Evolutionary conservation across 495 filamentous ascomycete species (phyloP).

Genomic region (Penicillium taxi): DNA sequence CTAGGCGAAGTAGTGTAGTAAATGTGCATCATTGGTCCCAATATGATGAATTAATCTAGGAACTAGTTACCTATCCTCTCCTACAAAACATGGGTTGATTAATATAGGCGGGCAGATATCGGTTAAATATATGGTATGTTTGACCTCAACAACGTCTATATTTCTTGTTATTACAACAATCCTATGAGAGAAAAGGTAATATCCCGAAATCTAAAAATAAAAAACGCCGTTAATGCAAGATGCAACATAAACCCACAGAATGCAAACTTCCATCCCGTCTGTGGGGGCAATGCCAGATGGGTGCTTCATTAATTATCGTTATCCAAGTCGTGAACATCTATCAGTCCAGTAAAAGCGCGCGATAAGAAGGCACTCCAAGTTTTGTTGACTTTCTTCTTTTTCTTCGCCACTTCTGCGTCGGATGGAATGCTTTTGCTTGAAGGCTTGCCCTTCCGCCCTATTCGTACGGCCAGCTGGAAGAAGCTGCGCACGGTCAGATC

Average conservation of each 20-base stretch:
- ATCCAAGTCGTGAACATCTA: conserved; percentile 52
- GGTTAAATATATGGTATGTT: too few relatives aligned
- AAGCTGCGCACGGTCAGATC: conserved; percentile 83
- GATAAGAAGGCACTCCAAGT: conserved; percentile 68
- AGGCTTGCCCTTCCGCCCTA: conserved; percentile 49
- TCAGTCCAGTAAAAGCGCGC: conserved; percentile 71
- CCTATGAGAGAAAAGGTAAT: not conserved
- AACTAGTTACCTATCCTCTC: too few relatives aligned
- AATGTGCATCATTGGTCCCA: too few relatives aligned
- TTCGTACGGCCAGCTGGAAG: conserved; percentile 67
- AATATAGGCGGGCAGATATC: too few relatives aligned
- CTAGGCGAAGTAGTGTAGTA: too few relatives aligned
- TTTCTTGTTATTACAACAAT: not conserved
- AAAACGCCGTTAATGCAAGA: conserved; percentile 4
- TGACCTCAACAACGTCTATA: too few relatives aligned
- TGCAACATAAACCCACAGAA: conserved; percentile 3
- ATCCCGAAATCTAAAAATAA: not conserved
- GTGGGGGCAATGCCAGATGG: too few relatives aligned
- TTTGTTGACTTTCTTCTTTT: conserved; percentile 41
- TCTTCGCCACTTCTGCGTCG: conserved; percentile 22
- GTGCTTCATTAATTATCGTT: conserved; percentile 1
- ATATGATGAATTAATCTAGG: too few relatives aligned
- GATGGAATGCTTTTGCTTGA: conserved; percentile 11
- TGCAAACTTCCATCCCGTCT: conserved; percentile 9
- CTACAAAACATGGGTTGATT: too few relatives aligned